These are phyloP conservation scores for Acanthochlamys bracteata DNA, from an alignment of 106 monocot species.

Conservation along the genomic window DNA sequence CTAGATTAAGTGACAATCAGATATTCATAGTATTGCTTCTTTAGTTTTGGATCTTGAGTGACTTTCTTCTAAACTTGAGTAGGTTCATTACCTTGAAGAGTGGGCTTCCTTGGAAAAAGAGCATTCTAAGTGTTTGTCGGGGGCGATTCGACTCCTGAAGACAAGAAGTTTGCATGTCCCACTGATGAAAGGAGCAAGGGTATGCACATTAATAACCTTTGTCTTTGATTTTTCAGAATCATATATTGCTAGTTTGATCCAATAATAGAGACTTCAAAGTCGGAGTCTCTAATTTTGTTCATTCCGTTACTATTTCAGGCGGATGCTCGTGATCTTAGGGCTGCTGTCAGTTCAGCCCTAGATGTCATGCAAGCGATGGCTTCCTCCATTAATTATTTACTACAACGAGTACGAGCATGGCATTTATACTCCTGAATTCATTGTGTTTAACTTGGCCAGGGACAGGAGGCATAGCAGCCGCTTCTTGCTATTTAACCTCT, in stretches of 20 bases:
- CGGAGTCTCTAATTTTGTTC: background rate
- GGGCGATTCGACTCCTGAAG: constrained; percentile 60
- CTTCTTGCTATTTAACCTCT: too few species aligned
- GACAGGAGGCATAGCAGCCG: too few species aligned
- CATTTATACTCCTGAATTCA: background rate
- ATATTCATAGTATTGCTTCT: too few species aligned
- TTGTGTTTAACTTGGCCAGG: background rate
- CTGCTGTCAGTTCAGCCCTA: constrained; percentile 50
- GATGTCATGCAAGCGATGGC: constrained; percentile 70
- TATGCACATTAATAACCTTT: constrained; percentile 19
- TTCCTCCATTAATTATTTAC: constrained; percentile 43
- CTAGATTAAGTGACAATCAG: too few species aligned
- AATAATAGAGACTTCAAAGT: background rate
- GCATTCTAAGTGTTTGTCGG: constrained; percentile 45
- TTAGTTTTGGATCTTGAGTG: too few species aligned
- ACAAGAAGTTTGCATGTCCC: constrained; percentile 67
- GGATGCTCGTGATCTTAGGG: constrained; percentile 30
- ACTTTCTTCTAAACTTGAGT: too few species aligned
- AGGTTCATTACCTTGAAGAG: constrained; percentile 70
- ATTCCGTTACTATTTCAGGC: constrained; percentile 29
- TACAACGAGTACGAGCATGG: constrained; percentile 36
- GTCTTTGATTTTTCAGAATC: background rate
- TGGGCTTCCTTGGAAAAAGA: constrained; percentile 61
- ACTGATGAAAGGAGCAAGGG: constrained; percentile 62
- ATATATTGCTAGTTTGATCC: too few species aligned